phyloP scores from a whole-genome alignment of 495 filamentous ascomycete species.

The Aspergillus coremiiformis region DNA sequence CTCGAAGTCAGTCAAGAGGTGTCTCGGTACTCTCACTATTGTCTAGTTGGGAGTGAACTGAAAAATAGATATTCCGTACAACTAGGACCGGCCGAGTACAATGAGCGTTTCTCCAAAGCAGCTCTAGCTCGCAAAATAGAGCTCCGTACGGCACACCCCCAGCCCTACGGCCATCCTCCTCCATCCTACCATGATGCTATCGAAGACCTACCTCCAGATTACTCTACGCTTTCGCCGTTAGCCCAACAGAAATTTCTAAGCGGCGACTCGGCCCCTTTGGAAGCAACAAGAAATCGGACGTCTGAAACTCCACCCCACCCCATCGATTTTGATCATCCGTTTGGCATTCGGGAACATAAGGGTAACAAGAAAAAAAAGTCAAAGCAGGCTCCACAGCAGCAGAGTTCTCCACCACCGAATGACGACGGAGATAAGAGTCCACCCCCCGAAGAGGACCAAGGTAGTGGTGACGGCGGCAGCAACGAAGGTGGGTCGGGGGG shows the following conservation, averaged over 20 bases:
- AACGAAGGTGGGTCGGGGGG: constrained; percentile 31
- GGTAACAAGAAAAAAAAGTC: constrained; percentile 39
- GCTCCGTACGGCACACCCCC: constrained; percentile 11
- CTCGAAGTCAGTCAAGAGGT: neutral
- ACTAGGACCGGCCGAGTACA: neutral
- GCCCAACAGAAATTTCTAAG: constrained; percentile 18
- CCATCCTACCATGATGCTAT: constrained; percentile 40
- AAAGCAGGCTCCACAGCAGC: constrained; percentile 14
- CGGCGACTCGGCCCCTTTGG: constrained; percentile 10
- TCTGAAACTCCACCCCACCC: constrained; percentile 31
- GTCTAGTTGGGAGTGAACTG: neutral
- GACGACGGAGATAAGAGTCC: constrained; percentile 10
- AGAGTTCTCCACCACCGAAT: constrained; percentile 11
- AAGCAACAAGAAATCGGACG: constrained; percentile 27
- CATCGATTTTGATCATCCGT: constrained; percentile 47
- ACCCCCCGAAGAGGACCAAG: constrained; percentile 10
- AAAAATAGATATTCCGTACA: neutral
- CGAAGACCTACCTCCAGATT: constrained; percentile 38
- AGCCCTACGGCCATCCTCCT: constrained; percentile 25
- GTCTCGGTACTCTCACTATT: neutral
- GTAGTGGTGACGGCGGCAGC: constrained; percentile 26
- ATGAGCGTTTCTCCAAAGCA: neutral
- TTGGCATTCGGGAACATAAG: constrained; percentile 42
- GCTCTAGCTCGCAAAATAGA: constrained; percentile 12
- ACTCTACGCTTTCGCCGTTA: constrained; percentile 25